phyloP scores from a whole-genome alignment of 1,139 yeast genomes.

The Suhomyces kunorum region DNA sequence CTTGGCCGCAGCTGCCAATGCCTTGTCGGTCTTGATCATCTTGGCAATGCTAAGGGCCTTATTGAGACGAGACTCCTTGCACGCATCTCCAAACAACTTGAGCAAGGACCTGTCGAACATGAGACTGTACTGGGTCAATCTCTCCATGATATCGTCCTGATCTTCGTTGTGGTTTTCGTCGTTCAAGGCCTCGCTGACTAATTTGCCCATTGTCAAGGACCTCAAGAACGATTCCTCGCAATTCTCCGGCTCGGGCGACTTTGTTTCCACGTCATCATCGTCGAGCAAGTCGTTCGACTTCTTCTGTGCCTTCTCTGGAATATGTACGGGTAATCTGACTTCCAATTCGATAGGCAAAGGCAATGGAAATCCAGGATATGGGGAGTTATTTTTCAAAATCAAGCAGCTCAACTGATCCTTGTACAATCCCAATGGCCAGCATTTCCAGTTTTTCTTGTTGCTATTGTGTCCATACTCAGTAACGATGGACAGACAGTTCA shows the following conservation, averaged over 20 bases:
- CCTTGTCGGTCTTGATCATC: constrained; percentile 73
- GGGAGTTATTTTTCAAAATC: constrained; percentile 59
- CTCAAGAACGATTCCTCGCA: constrained; percentile 48
- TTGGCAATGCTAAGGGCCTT: constrained; percentile 72
- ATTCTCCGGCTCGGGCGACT: constrained; percentile 25
- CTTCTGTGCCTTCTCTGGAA: constrained; percentile 22
- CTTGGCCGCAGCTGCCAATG: constrained; percentile 78
- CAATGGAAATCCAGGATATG: constrained; percentile 68
- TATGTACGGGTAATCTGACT: constrained; percentile 60
- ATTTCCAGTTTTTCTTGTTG: constrained; percentile 53
- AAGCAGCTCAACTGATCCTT: constrained; percentile 72
- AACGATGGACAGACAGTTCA: constrained; percentile 63
- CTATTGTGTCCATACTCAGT: constrained; percentile 52
- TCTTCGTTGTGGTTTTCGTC: constrained; percentile 36
- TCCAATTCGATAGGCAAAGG: constrained; percentile 82
- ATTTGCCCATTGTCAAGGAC: constrained; percentile 50
- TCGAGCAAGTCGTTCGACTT: constrained; percentile 22
- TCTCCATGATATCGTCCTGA: constrained; percentile 46
- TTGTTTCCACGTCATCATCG: constrained; percentile 30
- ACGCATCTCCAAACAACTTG: constrained; percentile 74
- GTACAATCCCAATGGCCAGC: constrained; percentile 88
- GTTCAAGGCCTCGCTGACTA: constrained; percentile 44
- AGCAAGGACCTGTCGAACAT: constrained; percentile 72
- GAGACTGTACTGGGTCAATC: constrained; percentile 51
- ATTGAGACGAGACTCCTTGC: constrained; percentile 63